phyloP scores from a whole-genome alignment of 2,329 filamentous ascomycete genomes.

The Sporothrix pseudoabietina region DNA sequence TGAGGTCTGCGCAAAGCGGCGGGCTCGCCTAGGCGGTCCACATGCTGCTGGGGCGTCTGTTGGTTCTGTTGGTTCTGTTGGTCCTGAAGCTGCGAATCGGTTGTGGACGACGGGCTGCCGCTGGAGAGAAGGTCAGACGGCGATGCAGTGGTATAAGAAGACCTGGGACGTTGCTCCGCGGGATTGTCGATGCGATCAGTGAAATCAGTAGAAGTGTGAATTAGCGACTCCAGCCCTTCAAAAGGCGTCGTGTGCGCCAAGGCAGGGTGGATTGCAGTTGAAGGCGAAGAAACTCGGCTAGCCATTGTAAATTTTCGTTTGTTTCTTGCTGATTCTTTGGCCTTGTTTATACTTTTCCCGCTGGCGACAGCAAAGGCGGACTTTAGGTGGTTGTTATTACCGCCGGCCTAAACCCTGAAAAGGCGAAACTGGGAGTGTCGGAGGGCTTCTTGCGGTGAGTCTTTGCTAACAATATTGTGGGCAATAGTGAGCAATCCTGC shows the following conservation, averaged over 20 bases:
- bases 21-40: slow-evolving; percentile 25
- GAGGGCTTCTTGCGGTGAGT: slow-evolving; percentile 21
- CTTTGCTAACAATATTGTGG: slow-evolving; percentile 11
- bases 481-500: not conserved
- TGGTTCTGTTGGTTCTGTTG: slow-evolving; percentile 46
- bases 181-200: not conserved
- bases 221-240: slow-evolving; percentile 33
- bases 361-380: slow-evolving; percentile 21
- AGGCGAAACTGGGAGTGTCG: not conserved
- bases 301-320: slow-evolving; percentile 40
- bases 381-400: slow-evolving; percentile 24
- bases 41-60: slow-evolving; percentile 26
- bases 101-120: not conserved
- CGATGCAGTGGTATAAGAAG: slow-evolving; percentile 30
- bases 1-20: slow-evolving; percentile 30
- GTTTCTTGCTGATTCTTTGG: slow-evolving; percentile 1
- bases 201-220: not conserved
- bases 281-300: slow-evolving; percentile 48
- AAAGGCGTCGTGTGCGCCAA: slow-evolving; percentile 39
- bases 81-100: slow-evolving; percentile 22
- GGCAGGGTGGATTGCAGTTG: slow-evolving; percentile 54
- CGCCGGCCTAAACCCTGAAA: slow-evolving; percentile 3
- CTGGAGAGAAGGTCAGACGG: not conserved
- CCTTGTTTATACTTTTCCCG: slow-evolving; percentile 17
- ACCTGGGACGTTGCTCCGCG: slow-evolving; percentile 26